Conservation (phyloP, 208 protist genomes). For the Naegleria lovaniensis region DNA sequence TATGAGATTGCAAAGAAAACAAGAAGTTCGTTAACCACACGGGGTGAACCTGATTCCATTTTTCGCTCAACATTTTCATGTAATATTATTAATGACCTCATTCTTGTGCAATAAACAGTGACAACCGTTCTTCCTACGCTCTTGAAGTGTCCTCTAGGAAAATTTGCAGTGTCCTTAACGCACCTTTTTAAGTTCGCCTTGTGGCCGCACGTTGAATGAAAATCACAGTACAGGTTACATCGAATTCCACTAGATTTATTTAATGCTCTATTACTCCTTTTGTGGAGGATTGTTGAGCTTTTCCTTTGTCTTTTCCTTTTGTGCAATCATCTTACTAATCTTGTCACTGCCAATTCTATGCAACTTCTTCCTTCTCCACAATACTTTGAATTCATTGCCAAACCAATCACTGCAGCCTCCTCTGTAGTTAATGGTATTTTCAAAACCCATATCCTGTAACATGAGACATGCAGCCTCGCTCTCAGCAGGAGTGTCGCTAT, state of each 20-base stretch:
- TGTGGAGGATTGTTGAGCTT: background rate
- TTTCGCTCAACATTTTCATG: too few species aligned
- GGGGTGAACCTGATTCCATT: too few species aligned
- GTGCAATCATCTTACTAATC: background rate
- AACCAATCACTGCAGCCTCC: background rate
- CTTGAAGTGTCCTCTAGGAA: too few species aligned
- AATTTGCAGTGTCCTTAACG: too few species aligned
- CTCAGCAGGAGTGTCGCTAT: background rate
- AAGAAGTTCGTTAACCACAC: background rate
- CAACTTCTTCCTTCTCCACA: background rate
- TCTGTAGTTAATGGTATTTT: conserved; percentile 10
- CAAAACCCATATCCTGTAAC: background rate
- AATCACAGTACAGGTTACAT: too few species aligned
- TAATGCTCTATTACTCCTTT: background rate
- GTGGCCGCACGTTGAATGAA: too few species aligned
- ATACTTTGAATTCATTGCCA: conserved; percentile 10
- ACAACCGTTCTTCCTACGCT: too few species aligned
- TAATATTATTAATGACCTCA: too few species aligned
- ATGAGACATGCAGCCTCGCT: background rate
- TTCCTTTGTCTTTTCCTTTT: background rate
- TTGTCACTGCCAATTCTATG: background rate
- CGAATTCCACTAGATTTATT: too few species aligned
- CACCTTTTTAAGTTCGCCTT: too few species aligned
- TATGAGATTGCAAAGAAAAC: background rate
- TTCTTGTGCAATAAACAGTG: too few species aligned